Evolutionary conservation across 2,329 filamentous ascomycete species (phyloP), one percentile per base, ranked within the genome.

Genomic region (Exserohilum turcica): DNA sequence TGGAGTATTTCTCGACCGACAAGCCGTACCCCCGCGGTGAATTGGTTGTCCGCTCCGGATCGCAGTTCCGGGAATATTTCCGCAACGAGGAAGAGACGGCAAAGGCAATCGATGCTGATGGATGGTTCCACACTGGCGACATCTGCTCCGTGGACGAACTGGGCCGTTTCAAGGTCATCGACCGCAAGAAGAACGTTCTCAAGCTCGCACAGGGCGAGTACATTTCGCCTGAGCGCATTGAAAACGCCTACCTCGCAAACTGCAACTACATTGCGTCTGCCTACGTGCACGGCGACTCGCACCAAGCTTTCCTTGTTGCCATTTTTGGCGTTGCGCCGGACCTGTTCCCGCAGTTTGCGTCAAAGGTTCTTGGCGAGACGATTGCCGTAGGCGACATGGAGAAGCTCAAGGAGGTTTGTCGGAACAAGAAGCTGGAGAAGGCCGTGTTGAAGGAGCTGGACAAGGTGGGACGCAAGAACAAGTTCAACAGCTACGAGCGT

Each of bases 171-270:
- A 87, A 85, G 76, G 96, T 99, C 76, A 88, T 99, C 67, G 94
- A 99, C 76, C 92, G 94, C 67, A 88, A 92, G 78, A 99, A 99
- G 88, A 97, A 97, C 77, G 91, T 99, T n/a, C 86, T 99, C 72
- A 99, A 99, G 83, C 85, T 99, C 50, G 88, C 93, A 0, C 94
- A 99, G 77, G 94, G 94, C 74, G 94, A 99, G 79, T 99, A 99
- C 78, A 91, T 99, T 68, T 96, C 92, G 1, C 94, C 94, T 12
- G 94, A 99, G 79, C 90, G 92, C 52, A 91, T 99, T 70, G 94
- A 99, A 80, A 97, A 96, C 74, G 89, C 96, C 31, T 95, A 92
- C 75, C 81, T 95, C 58, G 91, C 89, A 59, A 92, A 89, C 77
- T 87, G 87, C 58, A 88, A 85, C 60, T 86, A 92, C 64, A 78